Base-by-base conservation (phyloP, 2,329 filamentous ascomycete genomes). In the Pyricularia grisea region DNA sequence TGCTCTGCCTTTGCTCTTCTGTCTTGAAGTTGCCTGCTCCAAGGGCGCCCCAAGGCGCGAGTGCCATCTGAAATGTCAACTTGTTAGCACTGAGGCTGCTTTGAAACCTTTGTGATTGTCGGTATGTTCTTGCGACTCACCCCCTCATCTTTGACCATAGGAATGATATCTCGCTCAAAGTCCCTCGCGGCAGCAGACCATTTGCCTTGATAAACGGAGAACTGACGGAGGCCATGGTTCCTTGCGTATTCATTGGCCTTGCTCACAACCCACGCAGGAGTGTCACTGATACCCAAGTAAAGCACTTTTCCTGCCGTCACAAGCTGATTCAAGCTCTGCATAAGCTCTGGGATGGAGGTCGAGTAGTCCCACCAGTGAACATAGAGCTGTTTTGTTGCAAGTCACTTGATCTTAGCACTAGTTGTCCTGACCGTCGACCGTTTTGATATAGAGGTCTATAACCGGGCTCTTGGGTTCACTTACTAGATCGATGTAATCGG, bases 81-180 rank as follows among this genome's bases (percentile, higher is more conserved):
- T 5, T 36, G 25, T 70, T 14, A 58, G 66, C 33, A 33, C 14
- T 60, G 20, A 6, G 25, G 7, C 27, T 42, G 31, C 6, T n/a
- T 20, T 10, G 1, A n/a, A 4, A 25, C 58, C 27, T 61, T 1
- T 23, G 4, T 25, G 2, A 27, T 23, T 12, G n/a, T 61, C 58
- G 23, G 2, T 11, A 27, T 7, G 23, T n/a, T 61, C 25, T 23
- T n/a, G 23, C 23, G 33, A 64, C 67, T 58, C 25, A 68, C 67
- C 42, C 88, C 88, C 73, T 90, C 86, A 33, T 83, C 81, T 55
- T 81, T 81, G 58, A 79, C 81, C 89, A 91, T 91, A 61, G 88
- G 88, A 50, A 92, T 82, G 72, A 90, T 88, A n/a, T 90, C 88
- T 28, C 88, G 82, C 79, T 90, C 88, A 67, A 91, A 85, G 76